Evolutionary conservation across 2,329 filamentous ascomycete genomes (phyloP).

Genomic region (Fusarium secorum): DNA sequence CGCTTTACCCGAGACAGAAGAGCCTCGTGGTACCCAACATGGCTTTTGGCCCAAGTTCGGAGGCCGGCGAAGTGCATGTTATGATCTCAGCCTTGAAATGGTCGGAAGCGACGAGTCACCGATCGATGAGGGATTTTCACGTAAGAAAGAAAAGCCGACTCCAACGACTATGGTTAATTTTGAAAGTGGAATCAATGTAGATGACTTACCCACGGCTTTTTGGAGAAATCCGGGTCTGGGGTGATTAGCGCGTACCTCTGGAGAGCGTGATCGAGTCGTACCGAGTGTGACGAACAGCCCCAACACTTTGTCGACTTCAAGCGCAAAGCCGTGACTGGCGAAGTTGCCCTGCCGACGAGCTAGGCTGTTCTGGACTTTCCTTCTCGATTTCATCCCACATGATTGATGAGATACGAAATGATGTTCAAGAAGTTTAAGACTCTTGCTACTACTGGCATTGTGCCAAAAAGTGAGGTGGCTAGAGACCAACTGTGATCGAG

Average conservation of each 20-base stretch:
- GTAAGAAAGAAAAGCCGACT: too few relatives aligned
- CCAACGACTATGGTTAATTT: fast-evolving
- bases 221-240: neutral
- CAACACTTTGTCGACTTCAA: neutral
- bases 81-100: too few relatives aligned
- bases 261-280: neutral
- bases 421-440: fast-evolving
- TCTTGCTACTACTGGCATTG: fast-evolving
- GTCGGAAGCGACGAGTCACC: too few relatives aligned
- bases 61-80: too few relatives aligned
- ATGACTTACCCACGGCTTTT: neutral
- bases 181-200: fast-evolving
- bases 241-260: neutral
- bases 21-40: too few relatives aligned
- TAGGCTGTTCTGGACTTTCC: fast-evolving
- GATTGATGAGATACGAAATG: fast-evolving
- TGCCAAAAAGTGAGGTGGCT: fast-evolving
- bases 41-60: too few relatives aligned
- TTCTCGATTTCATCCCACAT: neutral
- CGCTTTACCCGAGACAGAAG: too few relatives aligned
- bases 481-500: neutral
- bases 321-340: too few relatives aligned
- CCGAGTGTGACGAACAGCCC: neutral
- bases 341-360: fast-evolving
- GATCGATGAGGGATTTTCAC: too few relatives aligned